Evolutionary conservation across 148 eudicot genomes (phyloP), one percentile per base, ranked within the genome.

Genomic region (Diospyros kaki): DNA sequence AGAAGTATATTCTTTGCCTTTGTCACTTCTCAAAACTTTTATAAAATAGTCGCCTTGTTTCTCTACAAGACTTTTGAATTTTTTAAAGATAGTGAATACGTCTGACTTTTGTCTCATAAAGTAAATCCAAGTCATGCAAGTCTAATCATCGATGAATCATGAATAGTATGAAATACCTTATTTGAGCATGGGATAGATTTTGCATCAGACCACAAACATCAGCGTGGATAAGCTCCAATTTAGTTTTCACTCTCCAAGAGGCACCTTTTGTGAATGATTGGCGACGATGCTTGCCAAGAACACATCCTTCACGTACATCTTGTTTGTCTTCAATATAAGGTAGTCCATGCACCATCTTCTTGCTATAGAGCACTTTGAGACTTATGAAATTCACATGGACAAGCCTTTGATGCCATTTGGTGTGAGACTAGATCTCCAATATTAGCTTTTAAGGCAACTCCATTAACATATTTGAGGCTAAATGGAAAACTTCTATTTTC

Each of bases 131-230:
- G 52, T 48, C 52, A 48, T 48, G 8, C 52, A 8, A 48, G 4
- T 48, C 0, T 48, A 48, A 48, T 48, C 52, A 48, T 48, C 52
- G 8, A 8, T 75, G 46, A 78, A 14, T 1, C 0, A 8, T 75
- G 46, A 78, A 14, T 1, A 55, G 11, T 11, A 73, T 14, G n/a
- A 73, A 67, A 39, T 78, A 73, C 38, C 45, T 66, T 7, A 60
- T 67, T 18, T 54, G 42, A 41, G 61, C 4, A 13, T 50, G 61
- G 73, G 4, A 66, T 51, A 58, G 28, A 28, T 66, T 60, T 4
- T 9, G 28, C 18, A 73, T 56, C 14, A 53, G 81, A 4, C 81
- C 81, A 67, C 68, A 73, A 2, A 73, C 17, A 67, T 78, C 68
- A 0, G n/a, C 46, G 43, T 72, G 68, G 5, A 72, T 73, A 1